Conservation (phyloP, 129 eudicot genomes). For the Artemisia annua region DNA sequence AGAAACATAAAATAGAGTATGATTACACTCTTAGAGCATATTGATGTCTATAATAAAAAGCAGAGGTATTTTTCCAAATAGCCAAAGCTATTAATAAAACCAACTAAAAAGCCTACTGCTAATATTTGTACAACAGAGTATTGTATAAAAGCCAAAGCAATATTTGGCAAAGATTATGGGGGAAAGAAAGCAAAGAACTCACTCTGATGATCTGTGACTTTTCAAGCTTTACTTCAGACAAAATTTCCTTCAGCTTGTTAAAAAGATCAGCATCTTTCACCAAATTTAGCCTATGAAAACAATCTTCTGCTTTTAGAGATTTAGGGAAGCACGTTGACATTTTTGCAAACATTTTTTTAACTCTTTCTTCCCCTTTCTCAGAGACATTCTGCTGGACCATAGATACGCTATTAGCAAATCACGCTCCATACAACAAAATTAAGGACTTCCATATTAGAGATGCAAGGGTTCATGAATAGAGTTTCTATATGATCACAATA, state of each 20-base stretch:
- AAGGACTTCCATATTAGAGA: background rate
- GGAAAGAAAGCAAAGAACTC: constrained; percentile 24
- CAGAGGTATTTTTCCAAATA: too few relatives aligned
- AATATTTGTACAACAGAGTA: too few relatives aligned
- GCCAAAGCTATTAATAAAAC: too few relatives aligned
- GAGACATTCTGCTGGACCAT: constrained; percentile 43
- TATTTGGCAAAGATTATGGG: background rate
- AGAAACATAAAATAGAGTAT: background rate
- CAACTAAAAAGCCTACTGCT: too few relatives aligned
- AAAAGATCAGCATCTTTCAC: constrained; percentile 50
- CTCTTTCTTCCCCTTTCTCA: constrained; percentile 45
- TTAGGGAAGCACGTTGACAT: constrained; percentile 79
- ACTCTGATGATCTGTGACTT: constrained; percentile 49
- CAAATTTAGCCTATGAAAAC: constrained; percentile 54
- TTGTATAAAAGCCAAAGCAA: too few relatives aligned
- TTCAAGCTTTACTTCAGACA: constrained; percentile 42
- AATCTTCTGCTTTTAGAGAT: constrained; percentile 68
- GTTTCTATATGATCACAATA: constrained; percentile 16
- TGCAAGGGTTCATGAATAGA: background rate
- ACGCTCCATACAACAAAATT: background rate
- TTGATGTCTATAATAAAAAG: too few relatives aligned
- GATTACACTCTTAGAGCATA: too few relatives aligned
- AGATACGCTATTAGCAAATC: constrained; percentile 10
- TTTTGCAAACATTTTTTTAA: constrained; percentile 42
- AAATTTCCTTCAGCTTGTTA: constrained; percentile 42